Evolutionary conservation across 2,329 filamentous ascomycete genomes (phyloP).

Genomic region (Arthroderma sp.): DNA sequence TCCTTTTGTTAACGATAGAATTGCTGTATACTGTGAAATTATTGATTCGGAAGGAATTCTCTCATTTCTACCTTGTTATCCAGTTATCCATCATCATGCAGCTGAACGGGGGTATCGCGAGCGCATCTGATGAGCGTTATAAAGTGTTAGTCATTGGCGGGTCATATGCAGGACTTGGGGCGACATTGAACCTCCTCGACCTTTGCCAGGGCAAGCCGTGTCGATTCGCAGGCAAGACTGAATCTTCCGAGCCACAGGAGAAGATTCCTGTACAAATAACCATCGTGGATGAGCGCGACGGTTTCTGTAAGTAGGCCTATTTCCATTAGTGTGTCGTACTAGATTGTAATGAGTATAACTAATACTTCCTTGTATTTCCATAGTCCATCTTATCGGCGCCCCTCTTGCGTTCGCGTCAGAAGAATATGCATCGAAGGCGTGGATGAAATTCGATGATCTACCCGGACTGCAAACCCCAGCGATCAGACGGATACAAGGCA

Average conservation of each 20-base stretch:
- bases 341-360: background rate
- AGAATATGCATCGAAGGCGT: constrained; percentile 52
- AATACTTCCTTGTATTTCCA: too few relatives aligned
- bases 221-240: constrained; percentile 22
- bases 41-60: too few relatives aligned
- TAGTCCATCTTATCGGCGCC: constrained; percentile 63
- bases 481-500: constrained; percentile 54
- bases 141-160: constrained; percentile 56
- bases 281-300: constrained; percentile 61
- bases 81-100: too few relatives aligned
- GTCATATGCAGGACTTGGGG: constrained; percentile 55
- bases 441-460: constrained; percentile 56
- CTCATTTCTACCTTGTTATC: too few relatives aligned
- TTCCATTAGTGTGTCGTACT: background rate
- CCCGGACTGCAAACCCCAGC: constrained; percentile 51
- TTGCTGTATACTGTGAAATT: too few relatives aligned
- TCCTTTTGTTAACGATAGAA: too few relatives aligned
- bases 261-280: constrained; percentile 51
- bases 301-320: constrained; percentile 48
- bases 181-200: constrained; percentile 54
- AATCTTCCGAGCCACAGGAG: constrained; percentile 15
- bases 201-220: constrained; percentile 44
- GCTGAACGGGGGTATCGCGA: too few relatives aligned
- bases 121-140: constrained; percentile 15
- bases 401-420: constrained; percentile 56